Percentiles rank a stretch among this genome's conserved stretches.
These are phyloP conservation scores for Termitomyces sp. DNA, from an alignment of 768 basidiomycete genomes.

Conservation along the genomic window DNA sequence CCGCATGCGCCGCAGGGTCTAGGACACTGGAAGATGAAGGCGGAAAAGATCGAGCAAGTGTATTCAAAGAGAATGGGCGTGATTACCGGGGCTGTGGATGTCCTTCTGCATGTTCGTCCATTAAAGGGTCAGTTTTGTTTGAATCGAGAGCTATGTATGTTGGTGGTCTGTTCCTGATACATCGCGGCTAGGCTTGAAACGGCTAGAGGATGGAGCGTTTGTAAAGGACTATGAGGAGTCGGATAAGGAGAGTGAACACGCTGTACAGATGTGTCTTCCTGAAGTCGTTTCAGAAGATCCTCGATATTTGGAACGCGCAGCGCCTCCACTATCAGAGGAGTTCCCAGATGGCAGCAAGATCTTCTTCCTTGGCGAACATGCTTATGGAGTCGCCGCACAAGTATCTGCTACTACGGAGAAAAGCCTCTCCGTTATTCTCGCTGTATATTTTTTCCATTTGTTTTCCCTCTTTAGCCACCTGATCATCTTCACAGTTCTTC, in stretches of 20 bases:
- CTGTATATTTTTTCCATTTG: conserved; percentile 44
- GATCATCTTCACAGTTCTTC: conserved; percentile 61
- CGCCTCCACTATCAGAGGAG: conserved; percentile 82
- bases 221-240: conserved; percentile 90
- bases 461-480: background rate
- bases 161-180: background rate
- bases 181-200: conserved; percentile 69
- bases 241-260: conserved; percentile 82
- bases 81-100: conserved; percentile 74
- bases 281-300: conserved; percentile 88
- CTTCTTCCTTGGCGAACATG: conserved; percentile 94
- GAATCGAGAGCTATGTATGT: background rate
- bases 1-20: conserved; percentile 71
- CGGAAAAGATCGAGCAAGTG: conserved; percentile 74
- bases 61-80: conserved; percentile 92
- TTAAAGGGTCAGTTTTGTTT: conserved; percentile 65
- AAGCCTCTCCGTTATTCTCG: conserved; percentile 77
- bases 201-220: conserved; percentile 84
- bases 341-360: conserved; percentile 89
- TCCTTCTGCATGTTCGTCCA: conserved; percentile 85
- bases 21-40: conserved; percentile 75
- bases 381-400: conserved; percentile 94
- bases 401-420: conserved; percentile 70
- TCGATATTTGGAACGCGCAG: conserved; percentile 74
- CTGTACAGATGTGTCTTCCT: conserved; percentile 80